These are phyloP conservation scores for Hypseocharis bilobata DNA, from an alignment of 441 rosid species.

Conservation along the genomic window DNA sequence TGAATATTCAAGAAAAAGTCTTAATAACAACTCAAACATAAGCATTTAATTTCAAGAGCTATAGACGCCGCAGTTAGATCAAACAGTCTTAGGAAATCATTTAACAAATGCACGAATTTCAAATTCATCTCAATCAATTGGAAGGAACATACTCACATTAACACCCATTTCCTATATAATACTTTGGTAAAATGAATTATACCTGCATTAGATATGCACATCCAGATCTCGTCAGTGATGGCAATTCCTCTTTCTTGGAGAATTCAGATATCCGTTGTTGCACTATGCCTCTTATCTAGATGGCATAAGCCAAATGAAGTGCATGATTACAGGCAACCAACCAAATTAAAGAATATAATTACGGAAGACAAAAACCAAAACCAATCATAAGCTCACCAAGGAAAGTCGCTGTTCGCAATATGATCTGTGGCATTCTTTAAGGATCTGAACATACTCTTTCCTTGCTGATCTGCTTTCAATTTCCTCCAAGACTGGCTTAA, in stretches of 20 bases:
- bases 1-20: too few relatives aligned
- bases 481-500: slow-evolving; percentile 79
- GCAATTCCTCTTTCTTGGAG: slow-evolving; percentile 81
- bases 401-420: slow-evolving; percentile 93
- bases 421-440: slow-evolving; percentile 81
- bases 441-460: slow-evolving; percentile 75
- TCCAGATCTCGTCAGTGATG: slow-evolving; percentile 90
- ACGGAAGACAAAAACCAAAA: slow-evolving; percentile 3
- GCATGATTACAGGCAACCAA: slow-evolving; percentile 19
- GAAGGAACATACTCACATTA: background rate
- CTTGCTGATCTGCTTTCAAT: slow-evolving; percentile 87
- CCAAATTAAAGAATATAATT: slow-evolving; percentile 10
- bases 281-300: slow-evolving; percentile 79
- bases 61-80: too few relatives aligned
- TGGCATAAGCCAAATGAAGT: slow-evolving; percentile 14
- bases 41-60: too few relatives aligned
- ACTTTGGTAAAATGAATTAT: slow-evolving; percentile 11
- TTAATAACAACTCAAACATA: too few relatives aligned
- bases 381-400: slow-evolving; percentile 45
- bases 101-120: background rate
- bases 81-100: too few relatives aligned
- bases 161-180: background rate
- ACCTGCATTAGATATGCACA: slow-evolving; percentile 97
- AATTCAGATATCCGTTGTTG: slow-evolving; percentile 82
- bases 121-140: background rate